Evolutionary conservation across 2,329 filamentous ascomycete species (phyloP), one percentile per base, ranked within the genome.

Genomic region (Trichoderma sp.): DNA sequence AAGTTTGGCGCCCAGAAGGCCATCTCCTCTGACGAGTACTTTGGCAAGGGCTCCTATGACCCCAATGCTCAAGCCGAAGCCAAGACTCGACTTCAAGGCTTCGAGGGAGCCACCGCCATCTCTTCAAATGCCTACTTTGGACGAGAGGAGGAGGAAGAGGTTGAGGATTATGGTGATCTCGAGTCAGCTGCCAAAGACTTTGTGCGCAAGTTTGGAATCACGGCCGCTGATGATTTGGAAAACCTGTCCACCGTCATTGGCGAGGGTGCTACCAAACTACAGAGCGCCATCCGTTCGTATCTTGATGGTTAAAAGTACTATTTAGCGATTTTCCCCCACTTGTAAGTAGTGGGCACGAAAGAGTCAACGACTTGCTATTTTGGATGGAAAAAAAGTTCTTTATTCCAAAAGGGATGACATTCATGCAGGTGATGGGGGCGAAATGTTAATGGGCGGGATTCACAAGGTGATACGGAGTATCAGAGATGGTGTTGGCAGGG

Each of bases 41-140:
- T 99, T 83, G 95, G 96, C 81, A 96, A 97, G 83, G 94, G 95
- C 71, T 87, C 90, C 74, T 98, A 92, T 84, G 95, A 99, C 83
- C 92, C 95, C 50, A 89, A 88, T 74, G 91, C 93, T 9, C 93
- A 97, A 82, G 88, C 91, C 69, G 96, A 98, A 86, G 96, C 97
- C 80, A 97, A 97, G 87, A 88, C 89, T 29, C 91, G 97, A 56
- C 90, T 99, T 72, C 93, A 95, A 86, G 94, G 95, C 64, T 99
- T 99, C 82, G 96, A 98, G 85, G 95, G 97, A 62, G 95, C 97
- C 12, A 93, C 92, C 1, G 87, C 95, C 78, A 99, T 99, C 84
- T 98, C 95, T 7, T 97, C 94, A 75, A 99, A 98, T 84, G 95
- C 95, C 74, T 99, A 98, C 89, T 99, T 99, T 84, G 97, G 97